Evolutionary conservation across 306 rosid species (phyloP), one percentile per base, ranked within the genome.

Genomic region (Oxytropis ochrocephala): DNA sequence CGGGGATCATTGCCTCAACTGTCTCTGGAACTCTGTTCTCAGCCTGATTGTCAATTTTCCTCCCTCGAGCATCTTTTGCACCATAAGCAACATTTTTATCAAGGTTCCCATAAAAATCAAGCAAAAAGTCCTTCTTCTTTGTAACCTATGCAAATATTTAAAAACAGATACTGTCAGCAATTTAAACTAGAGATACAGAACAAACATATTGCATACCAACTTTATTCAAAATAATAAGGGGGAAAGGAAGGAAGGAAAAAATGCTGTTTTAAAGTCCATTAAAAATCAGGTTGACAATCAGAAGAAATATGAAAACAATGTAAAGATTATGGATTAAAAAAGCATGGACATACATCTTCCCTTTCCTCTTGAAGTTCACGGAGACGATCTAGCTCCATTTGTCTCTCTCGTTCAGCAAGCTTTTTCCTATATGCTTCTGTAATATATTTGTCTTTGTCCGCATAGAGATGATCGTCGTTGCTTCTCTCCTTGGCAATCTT

Each of bases 401-500:
- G 92, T 64, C 76, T 88, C 74, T 78, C 96, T 54, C 70, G 89
- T 48, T 88, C 96, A 1, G 86, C 95, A 65, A 94, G 96, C 83
- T 91, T 88, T 84, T 21, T 91, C 75, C 92, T 94, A 75, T 94
- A 85, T 27, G 96, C 97, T 72, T 86, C 78, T 0, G 97, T 91
- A 42, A 94, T 72, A 75, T 79, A 94, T 83, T 85, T 91, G 75
- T 91, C 97, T 84, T 94, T 94, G 66, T 85, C 88, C 4, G 87
- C 89, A 74, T 66, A 91, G 44, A 91, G 87, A 70, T 91, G 96
- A 60, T 94, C 95, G 24, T 94, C 97, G 82, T 87, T 68, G 86
- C 82, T 90, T 80, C 96, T 84, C 81, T 94, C 97, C 72, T 88
- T 88, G 5, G 88, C 95, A 48, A 94, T 74, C 79, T 91, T 94